These are phyloP conservation scores for Aspergillus ustus DNA, from an alignment of 2,329 filamentous ascomycete genomes.

Conservation along the genomic window DNA sequence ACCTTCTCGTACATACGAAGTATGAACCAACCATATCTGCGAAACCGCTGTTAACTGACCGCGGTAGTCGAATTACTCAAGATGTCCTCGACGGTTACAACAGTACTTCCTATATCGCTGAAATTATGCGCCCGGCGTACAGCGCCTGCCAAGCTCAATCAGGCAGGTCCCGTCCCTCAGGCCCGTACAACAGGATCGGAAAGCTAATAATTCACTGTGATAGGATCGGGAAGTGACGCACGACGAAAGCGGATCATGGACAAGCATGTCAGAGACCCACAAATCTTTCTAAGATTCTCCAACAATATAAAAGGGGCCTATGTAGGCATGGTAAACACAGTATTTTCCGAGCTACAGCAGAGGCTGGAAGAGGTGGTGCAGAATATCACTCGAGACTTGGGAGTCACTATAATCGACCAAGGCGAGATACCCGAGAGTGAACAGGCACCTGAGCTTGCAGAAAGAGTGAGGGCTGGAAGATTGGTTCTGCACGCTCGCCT, in stretches of 20 bases:
- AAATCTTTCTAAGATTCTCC: background rate
- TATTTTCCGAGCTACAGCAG: background rate
- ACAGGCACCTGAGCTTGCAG: background rate
- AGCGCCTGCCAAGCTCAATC: background rate
- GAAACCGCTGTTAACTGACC: background rate
- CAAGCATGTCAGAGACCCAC: background rate
- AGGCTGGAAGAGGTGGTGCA: background rate
- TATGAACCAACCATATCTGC: background rate
- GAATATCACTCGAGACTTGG: conserved; percentile 9
- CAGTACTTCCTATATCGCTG: conserved; percentile 10
- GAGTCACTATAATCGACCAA: background rate
- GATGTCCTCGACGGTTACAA: conserved; percentile 3
- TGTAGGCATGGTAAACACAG: background rate
- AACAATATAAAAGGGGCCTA: background rate
- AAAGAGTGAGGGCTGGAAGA: background rate
- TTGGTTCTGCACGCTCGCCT: background rate
- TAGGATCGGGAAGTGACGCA: conserved; percentile 5
- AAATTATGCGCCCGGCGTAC: conserved; percentile 12
- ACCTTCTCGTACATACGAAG: background rate
- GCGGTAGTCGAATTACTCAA: background rate
- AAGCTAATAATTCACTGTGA: background rate
- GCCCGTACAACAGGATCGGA: background rate
- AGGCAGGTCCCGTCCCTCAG: background rate
- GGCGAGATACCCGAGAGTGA: conserved; percentile 10
- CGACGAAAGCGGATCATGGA: conserved; percentile 11